Base-by-base conservation (phyloP, 306 rosid species). In the Dalbergia oliveri region DNA sequence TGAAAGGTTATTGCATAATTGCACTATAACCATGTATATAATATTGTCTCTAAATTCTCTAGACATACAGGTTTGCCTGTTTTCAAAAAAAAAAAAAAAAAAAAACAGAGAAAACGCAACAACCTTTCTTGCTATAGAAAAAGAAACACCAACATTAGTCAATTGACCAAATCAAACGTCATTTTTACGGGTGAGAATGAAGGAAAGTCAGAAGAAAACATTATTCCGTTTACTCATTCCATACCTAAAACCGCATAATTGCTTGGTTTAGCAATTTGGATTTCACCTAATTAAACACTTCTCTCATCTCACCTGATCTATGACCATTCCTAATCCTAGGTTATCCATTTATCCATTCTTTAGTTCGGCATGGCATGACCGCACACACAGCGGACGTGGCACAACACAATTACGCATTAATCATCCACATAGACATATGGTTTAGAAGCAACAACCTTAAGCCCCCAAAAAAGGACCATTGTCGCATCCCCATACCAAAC, bases 81-180 rank as follows among this genome's bases (percentile, higher is more conserved):
- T 9, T 59, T 49, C 21, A 23, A 41, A n/a, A 50, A 8, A 37
- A 3, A 35, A 35, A 35, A 35, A 35, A 35, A 5, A 35, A 73
- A 19, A 10, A 57, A 63, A 61, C 41, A 62, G 2, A 37, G n/a
- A 16, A 54, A 51, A 23, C 6, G 18, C 14, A 41, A 0, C 12
- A 21, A 5, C 6, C 44, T 8, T 66, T 59, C 35, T 4, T 21
- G 13, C 12, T 16, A 12, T 9, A 51, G 21, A 4, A 45, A 47
- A 34, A 79, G 10, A 14, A 11, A 33, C n/a, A 12, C 15, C 71
- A 79, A 56, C 9, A 14, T 69, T 53, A 73, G 77, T 49, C 0
- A 0, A 78, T 83, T 63, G 89, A 88, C 90, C 82, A 69, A 77
- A 71, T 88, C 91, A 88, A 72, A 77, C 23, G 8, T 43, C 6